These are phyloP conservation scores for Scheffersomyces spartinae DNA, from an alignment of 805 yeast species.

Conservation along the genomic window DNA sequence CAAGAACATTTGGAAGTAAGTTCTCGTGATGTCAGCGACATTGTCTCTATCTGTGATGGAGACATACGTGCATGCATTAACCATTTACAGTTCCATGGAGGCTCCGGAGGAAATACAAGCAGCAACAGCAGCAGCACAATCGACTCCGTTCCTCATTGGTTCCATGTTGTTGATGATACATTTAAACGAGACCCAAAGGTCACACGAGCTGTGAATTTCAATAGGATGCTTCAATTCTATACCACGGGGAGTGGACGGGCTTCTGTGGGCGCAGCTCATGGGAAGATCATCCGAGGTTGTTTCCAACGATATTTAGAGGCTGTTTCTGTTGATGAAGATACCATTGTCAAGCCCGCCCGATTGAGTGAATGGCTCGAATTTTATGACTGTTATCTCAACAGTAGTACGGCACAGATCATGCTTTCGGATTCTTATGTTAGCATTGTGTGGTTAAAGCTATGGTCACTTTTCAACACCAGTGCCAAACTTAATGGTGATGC, in stretches of 20 bases:
- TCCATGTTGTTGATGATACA: conserved; percentile 44
- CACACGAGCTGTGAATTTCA: conserved; percentile 37
- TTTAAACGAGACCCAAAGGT: conserved; percentile 41
- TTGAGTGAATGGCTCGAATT: conserved; percentile 71
- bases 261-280: conserved; percentile 34
- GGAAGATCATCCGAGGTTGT: conserved; percentile 60
- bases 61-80: conserved; percentile 84
- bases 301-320: conserved; percentile 54
- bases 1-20: conserved; percentile 41
- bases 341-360: conserved; percentile 43
- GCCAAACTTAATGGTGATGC: conserved; percentile 20
- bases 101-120: conserved; percentile 5
- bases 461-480: conserved; percentile 52
- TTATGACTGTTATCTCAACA: conserved; percentile 34
- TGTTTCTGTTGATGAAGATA: conserved; percentile 50
- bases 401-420: conserved; percentile 30
- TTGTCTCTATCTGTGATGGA: conserved; percentile 62
- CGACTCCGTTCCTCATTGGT: conserved; percentile 62
- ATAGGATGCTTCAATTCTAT: conserved; percentile 33
- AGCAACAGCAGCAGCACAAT: conserved; percentile 22
- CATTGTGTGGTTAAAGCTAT: conserved; percentile 49
- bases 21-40: conserved; percentile 43
- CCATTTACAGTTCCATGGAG: conserved; percentile 54
- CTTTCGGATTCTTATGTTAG: conserved; percentile 44
- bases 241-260: conserved; percentile 27